phyloP scores from a whole-genome alignment of 192 early-diverging fungal genomes.

The Pilobolus umbonatus region DNA sequence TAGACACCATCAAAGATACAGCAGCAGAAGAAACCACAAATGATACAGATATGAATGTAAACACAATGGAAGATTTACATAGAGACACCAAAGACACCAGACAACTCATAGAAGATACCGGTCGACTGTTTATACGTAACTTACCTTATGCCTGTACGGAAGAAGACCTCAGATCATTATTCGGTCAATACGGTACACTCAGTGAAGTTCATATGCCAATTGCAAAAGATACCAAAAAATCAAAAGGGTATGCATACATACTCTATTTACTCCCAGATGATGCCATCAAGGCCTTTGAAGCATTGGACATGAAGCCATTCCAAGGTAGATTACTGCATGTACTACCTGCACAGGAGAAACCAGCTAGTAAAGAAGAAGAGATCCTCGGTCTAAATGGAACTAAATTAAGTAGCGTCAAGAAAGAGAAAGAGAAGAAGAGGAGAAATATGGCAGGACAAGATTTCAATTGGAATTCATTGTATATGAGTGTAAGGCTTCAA shows the following conservation, averaged over 20 bases:
- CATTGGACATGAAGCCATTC: constrained; percentile 81
- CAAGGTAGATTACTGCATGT: constrained; percentile 91
- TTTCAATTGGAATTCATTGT: constrained; percentile 96
- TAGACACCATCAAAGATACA: background rate
- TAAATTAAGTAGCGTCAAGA: constrained; percentile 67
- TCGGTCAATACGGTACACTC: constrained; percentile 85
- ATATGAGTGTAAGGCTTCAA: constrained; percentile 74
- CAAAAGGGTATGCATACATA: constrained; percentile 92
- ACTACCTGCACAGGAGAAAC: constrained; percentile 84
- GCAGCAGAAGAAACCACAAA: background rate
- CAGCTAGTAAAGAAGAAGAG: constrained; percentile 50
- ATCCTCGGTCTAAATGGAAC: constrained; percentile 44
- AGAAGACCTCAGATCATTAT: constrained; percentile 77
- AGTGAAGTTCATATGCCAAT: constrained; percentile 96
- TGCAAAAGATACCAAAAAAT: constrained; percentile 83
- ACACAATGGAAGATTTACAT: background rate
- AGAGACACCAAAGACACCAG: constrained; percentile 38
- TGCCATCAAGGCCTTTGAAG: constrained; percentile 82
- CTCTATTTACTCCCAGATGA: constrained; percentile 89
- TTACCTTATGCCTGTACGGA: constrained; percentile 86
- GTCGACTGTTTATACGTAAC: constrained; percentile 91
- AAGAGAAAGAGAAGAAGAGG: constrained; percentile 74
- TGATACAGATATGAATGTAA: constrained; percentile 21
- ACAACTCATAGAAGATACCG: constrained; percentile 87
- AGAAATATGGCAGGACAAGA: constrained; percentile 75